These are phyloP conservation scores for Venturia carpophila DNA, from an alignment of 2,329 filamentous ascomycete species.

Conservation along the genomic window DNA sequence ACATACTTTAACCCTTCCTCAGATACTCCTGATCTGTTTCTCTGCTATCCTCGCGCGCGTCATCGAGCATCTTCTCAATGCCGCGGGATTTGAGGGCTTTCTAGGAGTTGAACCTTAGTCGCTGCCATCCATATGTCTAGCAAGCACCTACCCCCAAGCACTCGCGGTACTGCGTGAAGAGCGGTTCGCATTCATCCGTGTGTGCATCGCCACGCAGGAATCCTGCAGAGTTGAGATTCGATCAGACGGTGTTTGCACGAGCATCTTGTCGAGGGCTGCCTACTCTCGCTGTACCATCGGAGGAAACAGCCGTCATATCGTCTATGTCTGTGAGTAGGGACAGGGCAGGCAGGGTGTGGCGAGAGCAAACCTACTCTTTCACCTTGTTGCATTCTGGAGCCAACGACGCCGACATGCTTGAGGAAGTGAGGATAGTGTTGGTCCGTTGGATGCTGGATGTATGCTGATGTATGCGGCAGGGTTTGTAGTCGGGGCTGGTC, in stretches of 20 bases:
- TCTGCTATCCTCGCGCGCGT: conserved; percentile 79
- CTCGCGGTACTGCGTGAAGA: conserved; percentile 83
- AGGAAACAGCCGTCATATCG: conserved; percentile 96
- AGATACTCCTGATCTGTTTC: conserved; percentile 74
- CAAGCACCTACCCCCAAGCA: conserved; percentile 64
- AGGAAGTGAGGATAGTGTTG: conserved; percentile 16
- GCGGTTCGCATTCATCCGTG: conserved; percentile 73
- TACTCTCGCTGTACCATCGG: conserved; percentile 99
- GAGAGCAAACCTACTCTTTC: conserved; percentile 64
- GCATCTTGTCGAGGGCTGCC: conserved; percentile 30
- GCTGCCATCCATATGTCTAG: background rate
- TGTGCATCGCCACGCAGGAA: conserved; percentile 80
- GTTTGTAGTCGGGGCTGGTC: too few relatives aligned
- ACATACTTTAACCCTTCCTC: conserved; percentile 20
- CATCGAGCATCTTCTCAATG: conserved; percentile 86
- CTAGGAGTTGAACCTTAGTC: conserved; percentile 39
- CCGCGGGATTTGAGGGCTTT: conserved; percentile 79
- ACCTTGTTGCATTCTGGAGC: conserved; percentile 91
- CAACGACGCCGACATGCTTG: conserved; percentile 80
- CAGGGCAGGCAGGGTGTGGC: background rate
- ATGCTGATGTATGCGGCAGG: too few relatives aligned
- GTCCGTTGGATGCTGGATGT: background rate
- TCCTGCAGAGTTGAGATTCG: conserved; percentile 41
- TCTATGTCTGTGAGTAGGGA: conserved; percentile 40
- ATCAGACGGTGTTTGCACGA: conserved; percentile 8